These are phyloP conservation scores for Pythium grandisporangium DNA, from an alignment of 352 stramenopile species.

Conservation along the genomic window DNA sequence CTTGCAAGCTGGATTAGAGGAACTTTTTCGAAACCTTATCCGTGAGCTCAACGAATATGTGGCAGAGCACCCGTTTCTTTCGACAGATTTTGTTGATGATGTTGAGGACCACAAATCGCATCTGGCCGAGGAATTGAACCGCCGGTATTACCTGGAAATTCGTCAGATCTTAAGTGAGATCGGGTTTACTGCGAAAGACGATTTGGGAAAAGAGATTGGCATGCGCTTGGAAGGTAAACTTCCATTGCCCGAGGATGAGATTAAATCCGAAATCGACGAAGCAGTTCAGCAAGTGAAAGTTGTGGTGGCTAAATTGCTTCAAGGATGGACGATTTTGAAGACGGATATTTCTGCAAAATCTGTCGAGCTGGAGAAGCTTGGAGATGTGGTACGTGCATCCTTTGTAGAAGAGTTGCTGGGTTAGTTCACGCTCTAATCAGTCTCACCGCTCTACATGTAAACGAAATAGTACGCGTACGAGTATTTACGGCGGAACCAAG, in stretches of 20 bases:
- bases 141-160: conserved; percentile 72
- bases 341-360: conserved; percentile 50
- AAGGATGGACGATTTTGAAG: conserved; percentile 69
- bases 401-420: no score
- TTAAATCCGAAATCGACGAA: conserved; percentile 49
- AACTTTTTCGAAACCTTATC: conserved; percentile 21
- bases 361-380: conserved; percentile 61
- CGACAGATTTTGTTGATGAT: conserved; percentile 35
- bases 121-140: conserved; percentile 53
- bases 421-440: no score
- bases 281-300: conserved; percentile 45
- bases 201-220: conserved; percentile 51
- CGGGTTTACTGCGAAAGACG: conserved; percentile 45
- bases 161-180: conserved; percentile 66
- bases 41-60: conserved; percentile 17
- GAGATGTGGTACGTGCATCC: conserved; percentile 44
- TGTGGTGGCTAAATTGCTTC: conserved; percentile 33
- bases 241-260: conserved; percentile 45
- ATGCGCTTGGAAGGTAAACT: conserved; percentile 62
- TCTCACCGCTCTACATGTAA: no score
- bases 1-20: conserved; percentile 51
- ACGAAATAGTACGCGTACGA: conserved; percentile 66
- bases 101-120: conserved; percentile 57
- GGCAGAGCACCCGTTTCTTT: conserved; percentile 22
- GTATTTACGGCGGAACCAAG: conserved; percentile 55